These are phyloP conservation scores for Amanita rimosa DNA, from an alignment of 768 basidiomycete species.

Conservation along the genomic window DNA sequence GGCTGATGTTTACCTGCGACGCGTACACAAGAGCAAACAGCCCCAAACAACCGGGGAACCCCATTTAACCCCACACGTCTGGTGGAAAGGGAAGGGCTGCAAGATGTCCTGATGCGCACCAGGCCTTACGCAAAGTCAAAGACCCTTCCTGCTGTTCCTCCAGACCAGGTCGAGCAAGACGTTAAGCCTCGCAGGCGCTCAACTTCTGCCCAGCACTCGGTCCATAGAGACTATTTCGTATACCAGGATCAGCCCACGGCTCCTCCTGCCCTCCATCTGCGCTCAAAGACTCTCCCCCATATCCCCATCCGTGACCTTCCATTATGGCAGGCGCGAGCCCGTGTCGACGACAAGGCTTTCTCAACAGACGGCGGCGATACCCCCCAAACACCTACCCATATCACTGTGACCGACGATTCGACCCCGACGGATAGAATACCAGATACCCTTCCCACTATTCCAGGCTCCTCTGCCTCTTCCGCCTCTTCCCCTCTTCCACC, in stretches of 20 bases:
- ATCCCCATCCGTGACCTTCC: neutral
- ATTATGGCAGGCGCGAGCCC: neutral
- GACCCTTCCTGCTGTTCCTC: neutral
- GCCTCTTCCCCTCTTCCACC: neutral
- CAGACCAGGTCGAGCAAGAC: neutral
- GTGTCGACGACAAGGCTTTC: neutral
- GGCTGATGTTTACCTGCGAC: conserved; percentile 9
- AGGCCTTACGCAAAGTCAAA: conserved; percentile 3
- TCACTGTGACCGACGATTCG: neutral
- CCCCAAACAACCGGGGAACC: neutral
- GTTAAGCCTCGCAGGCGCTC: neutral
- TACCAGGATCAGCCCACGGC: neutral
- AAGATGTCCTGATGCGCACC: neutral
- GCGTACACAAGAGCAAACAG: conserved; percentile 15
- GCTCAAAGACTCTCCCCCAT: neutral
- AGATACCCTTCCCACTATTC: conserved; percentile 1
- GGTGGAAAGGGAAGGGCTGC: no score
- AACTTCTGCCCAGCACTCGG: neutral
- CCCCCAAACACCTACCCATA: neutral
- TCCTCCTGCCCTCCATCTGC: neutral
- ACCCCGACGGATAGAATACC: neutral
- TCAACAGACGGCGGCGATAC: neutral
- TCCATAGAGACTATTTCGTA: conserved; percentile 1
- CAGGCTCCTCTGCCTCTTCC: conserved; percentile 2
- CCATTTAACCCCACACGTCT: neutral